Percentiles rank a stretch among this genome's conserved stretches.
Conservation (phyloP, 2,329 filamentous ascomycete species). For the Exophiala bonariae region DNA sequence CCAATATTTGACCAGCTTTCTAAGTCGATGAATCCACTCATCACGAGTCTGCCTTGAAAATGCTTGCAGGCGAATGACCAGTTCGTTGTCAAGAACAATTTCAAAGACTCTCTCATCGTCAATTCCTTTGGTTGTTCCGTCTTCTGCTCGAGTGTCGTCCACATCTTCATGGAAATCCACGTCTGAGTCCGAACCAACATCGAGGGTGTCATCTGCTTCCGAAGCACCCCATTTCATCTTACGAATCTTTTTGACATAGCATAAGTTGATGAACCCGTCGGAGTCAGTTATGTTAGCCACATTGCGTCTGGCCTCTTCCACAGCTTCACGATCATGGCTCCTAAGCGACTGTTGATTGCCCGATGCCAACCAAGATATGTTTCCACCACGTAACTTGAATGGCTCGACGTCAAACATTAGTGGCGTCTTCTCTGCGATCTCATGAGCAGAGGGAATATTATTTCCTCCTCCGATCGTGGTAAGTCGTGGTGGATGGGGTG, state of each 20-base stretch:
- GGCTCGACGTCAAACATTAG: conserved; percentile 63
- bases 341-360: conserved; percentile 48
- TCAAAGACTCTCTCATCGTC: conserved; percentile 63
- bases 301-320: conserved; percentile 59
- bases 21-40: conserved; percentile 63
- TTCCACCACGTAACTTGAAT: conserved; percentile 54
- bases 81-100: conserved; percentile 60
- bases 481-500: conserved; percentile 60
- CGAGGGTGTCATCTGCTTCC: conserved; percentile 54
- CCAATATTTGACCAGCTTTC: conserved; percentile 62
- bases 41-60: conserved; percentile 58
- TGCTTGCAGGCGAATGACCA: conserved; percentile 61
- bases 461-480: conserved; percentile 40
- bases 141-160: conserved; percentile 48
- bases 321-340: conserved; percentile 58
- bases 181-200: conserved; percentile 53
- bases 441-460: conserved; percentile 53
- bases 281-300: conserved; percentile 57
- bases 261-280: conserved; percentile 66
- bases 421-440: conserved; percentile 59
- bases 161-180: conserved; percentile 57
- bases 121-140: conserved; percentile 54
- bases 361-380: conserved; percentile 58
- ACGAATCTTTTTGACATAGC: conserved; percentile 58
- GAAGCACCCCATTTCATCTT: conserved; percentile 52